These are phyloP conservation scores for Botrytis cinerea DNA, from an alignment of 2,329 filamentous ascomycete genomes.

Conservation along the genomic window DNA sequence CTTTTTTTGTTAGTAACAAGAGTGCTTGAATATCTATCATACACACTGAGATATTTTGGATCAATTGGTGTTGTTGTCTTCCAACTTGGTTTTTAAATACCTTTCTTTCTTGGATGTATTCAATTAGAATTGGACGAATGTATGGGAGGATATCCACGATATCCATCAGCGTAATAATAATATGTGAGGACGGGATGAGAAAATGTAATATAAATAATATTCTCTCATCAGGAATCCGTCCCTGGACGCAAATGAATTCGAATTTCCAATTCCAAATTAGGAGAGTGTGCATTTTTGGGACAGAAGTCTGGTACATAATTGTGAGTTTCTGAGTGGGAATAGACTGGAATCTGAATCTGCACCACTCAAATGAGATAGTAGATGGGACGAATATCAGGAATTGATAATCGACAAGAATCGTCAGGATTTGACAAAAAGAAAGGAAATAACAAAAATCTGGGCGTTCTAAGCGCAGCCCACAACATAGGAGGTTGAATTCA, in stretches of 20 bases:
- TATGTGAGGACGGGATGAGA: too few species aligned
- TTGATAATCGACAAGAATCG: background rate
- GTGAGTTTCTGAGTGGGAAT: background rate
- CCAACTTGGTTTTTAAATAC: too few species aligned
- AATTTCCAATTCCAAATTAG: background rate
- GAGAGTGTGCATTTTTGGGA: background rate
- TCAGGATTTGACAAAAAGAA: background rate
- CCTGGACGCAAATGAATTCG: background rate
- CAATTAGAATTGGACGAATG: too few species aligned
- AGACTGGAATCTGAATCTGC: background rate
- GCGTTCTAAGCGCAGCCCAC: fast-evolving
- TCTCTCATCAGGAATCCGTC: background rate
- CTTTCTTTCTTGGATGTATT: too few species aligned
- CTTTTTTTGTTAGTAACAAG: fast-evolving
- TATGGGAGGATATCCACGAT: too few species aligned
- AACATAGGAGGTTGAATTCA: background rate
- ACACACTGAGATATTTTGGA: too few species aligned
- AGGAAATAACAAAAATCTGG: too few species aligned
- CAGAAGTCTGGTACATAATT: background rate
- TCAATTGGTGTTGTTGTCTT: too few species aligned
- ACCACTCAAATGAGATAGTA: background rate
- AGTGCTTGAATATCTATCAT: too few species aligned
- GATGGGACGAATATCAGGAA: background rate
- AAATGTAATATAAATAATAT: too few species aligned
- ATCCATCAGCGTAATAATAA: too few species aligned